Base-by-base conservation (phyloP, 306 rosid genomes). In the Trifolium subterraneum region DNA sequence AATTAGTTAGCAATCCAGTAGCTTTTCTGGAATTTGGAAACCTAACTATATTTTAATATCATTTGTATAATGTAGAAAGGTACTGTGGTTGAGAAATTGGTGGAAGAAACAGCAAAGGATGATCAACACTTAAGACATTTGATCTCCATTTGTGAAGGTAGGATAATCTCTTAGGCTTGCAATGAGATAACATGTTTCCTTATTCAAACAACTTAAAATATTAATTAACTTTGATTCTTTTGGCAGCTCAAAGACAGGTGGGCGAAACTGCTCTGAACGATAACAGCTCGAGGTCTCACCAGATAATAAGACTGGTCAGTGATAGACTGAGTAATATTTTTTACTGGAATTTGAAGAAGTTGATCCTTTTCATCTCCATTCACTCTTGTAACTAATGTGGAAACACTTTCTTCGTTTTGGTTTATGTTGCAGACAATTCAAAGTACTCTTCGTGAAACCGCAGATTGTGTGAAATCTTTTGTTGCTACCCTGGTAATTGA, bases 211-310 rank as follows among this genome's bases (percentile, higher is more conserved):
- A 56, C 33, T 41, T 15, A 68, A 42, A n/a, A 35, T 47, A 66
- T 16, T 27, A 11, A 66, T 16, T 27, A 11, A 33, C 35, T 70
- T 79, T 56, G 45, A 75, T 60, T 36, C 62, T n/a, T 70, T 72
- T 73, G 81, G 77, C 81, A 95, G 97, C 99, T 64, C 99, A 95
- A 90, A 86, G 99, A 87, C 99, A 95, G 82, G 99, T 95, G 31
- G 99, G 99, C 5, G 99, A 95, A 86, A 95, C 99, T 66, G 98
- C 99, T 64, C 85, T 95, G 41, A 95, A 95, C 73, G 99, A 95
- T 77, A 89, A 73, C 78, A 95, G 99, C 80, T 95, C 99, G 2
- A 89, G 99, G 79, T 92, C 98, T 61, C 99, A 95, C 89, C 99
- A 92, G 86, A 95, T 95, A 76, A 95, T 95, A 81, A 87, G 99